These are phyloP conservation scores for Colletotrichum godetiae DNA, from an alignment of 2,329 filamentous ascomycete species.

Conservation along the genomic window DNA sequence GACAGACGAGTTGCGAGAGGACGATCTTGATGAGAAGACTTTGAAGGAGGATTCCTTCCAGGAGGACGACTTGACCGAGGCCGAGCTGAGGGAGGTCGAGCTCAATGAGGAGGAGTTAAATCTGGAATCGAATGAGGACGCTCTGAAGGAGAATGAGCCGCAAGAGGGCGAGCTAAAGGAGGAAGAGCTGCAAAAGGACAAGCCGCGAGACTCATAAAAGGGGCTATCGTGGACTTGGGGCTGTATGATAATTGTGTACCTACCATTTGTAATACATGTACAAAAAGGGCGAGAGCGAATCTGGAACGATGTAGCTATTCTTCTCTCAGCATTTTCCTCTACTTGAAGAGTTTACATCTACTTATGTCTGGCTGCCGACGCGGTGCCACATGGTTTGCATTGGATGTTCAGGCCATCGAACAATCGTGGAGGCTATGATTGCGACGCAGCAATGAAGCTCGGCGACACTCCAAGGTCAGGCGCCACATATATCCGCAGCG, in stretches of 20 bases:
- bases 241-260: conserved; percentile 8
- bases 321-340: conserved; percentile 2
- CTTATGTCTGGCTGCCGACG: neutral
- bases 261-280: conserved; percentile 25
- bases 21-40: neutral
- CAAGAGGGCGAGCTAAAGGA: conserved; percentile 21
- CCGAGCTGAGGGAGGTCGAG: neutral
- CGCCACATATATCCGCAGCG: neutral
- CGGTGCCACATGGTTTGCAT: neutral
- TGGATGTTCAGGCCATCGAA: neutral
- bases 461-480: neutral
- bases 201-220: neutral
- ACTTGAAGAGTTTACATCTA: neutral
- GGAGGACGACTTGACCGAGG: neutral
- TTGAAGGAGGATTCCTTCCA: neutral
- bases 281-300: neutral
- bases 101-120: neutral
- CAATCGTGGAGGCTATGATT: neutral
- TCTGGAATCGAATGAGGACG: neutral
- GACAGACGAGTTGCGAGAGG: neutral
- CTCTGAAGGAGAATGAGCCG: neutral
- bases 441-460: neutral
- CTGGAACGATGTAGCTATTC: neutral
- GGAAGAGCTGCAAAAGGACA: conserved; percentile 26
- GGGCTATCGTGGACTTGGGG: neutral